Evolutionary conservation across 2,329 filamentous ascomycete species (phyloP).

Genomic region (Fusarium sp.): DNA sequence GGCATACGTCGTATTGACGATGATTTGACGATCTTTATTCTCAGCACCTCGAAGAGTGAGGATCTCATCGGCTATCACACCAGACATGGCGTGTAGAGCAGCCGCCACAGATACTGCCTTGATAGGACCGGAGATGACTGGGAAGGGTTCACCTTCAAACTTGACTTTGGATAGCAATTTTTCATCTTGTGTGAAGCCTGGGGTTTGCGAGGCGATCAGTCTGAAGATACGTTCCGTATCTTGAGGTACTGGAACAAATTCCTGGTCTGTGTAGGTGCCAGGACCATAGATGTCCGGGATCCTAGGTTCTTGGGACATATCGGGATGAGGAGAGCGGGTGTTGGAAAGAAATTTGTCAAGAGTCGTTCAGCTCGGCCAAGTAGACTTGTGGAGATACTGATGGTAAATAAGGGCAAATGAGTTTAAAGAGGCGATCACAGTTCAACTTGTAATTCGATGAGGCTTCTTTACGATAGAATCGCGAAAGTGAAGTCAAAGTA

Average conservation of each 20-base stretch:
- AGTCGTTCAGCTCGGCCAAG: no score
- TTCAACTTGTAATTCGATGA: not conserved
- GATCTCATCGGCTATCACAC: constrained; percentile 17
- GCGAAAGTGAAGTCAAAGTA: not conserved
- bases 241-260: constrained; percentile 6
- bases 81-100: constrained; percentile 16
- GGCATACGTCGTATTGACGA: constrained; percentile 13
- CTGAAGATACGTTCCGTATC: constrained; percentile 17
- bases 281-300: constrained; percentile 12
- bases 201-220: constrained; percentile 16
- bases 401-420: no score
- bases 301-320: constrained; percentile 20
- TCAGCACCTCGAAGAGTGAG: constrained; percentile 5
- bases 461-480: no score
- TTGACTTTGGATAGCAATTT: constrained; percentile 12
- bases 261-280: constrained; percentile 8
- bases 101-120: constrained; percentile 17
- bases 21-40: not conserved
- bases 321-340: not conserved
- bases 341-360: not conserved
- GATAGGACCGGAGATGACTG: constrained; percentile 19
- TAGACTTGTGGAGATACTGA: no score
- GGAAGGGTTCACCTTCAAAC: constrained; percentile 1
- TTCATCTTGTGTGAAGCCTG: constrained; percentile 12
- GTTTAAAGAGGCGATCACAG: no score